A percentile compares a stretch with the other conserved stretches of the same genome.
phyloP scores from a whole-genome alignment of 306 rosid species.

The Hylodesmum podocarpum region DNA sequence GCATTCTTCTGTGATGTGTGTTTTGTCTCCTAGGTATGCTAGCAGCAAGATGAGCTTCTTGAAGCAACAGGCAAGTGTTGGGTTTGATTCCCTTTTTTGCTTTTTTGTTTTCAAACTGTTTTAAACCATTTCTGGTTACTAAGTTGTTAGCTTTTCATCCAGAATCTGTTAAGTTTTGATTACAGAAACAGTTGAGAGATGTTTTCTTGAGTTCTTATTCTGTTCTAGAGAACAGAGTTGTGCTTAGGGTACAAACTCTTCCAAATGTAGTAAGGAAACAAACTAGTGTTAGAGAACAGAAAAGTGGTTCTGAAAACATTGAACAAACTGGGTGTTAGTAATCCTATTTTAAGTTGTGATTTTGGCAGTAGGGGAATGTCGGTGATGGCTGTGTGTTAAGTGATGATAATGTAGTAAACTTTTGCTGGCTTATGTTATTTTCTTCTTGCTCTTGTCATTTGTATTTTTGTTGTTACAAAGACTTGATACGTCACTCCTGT shows the following conservation, averaged over 20 bases:
- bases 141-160: not conserved
- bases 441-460: not conserved
- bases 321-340: not conserved
- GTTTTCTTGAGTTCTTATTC: not conserved
- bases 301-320: not conserved
- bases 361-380: not conserved
- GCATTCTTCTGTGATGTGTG: constrained; percentile 90
- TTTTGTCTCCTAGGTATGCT: constrained; percentile 76
- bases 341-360: not conserved
- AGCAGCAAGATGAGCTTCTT: constrained; percentile 75
- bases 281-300: not conserved
- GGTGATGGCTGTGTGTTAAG: not conserved
- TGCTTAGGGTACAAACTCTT: not conserved
- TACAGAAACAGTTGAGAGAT: not conserved
- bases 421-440: not conserved
- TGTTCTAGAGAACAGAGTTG: not conserved
- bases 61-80: constrained; percentile 68
- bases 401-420: not conserved
- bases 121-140: no score
- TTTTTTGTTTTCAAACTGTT: no score
- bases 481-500: constrained; percentile 33
- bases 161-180: not conserved
- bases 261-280: not conserved
- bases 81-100: not conserved
- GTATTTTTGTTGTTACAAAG: constrained; percentile 3